phyloP scores from a whole-genome alignment of 257 asterid species.

The Nicotiana undulata region DNA sequence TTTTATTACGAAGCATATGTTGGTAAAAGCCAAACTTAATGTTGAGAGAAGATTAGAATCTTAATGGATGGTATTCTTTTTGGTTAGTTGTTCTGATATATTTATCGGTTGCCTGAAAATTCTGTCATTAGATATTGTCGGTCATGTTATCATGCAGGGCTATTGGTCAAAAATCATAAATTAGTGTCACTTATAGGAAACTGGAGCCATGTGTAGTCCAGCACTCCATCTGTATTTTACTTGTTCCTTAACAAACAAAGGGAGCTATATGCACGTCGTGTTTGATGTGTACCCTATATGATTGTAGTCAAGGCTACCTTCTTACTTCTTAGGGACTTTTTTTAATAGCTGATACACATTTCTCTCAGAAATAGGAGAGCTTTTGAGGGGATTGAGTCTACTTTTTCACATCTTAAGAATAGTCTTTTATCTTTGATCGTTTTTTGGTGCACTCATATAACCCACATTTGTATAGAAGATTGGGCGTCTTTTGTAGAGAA shows the following conservation, averaged over 20 bases:
- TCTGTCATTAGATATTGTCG: background rate
- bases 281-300: conserved; percentile 3
- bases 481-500: too few relatives aligned
- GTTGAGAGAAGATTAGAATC: background rate
- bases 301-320: background rate
- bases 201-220: background rate
- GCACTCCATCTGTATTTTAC: background rate
- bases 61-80: background rate
- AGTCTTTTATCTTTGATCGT: too few relatives aligned
- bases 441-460: too few relatives aligned
- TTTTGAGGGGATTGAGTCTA: too few relatives aligned
- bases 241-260: background rate
- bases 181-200: background rate
- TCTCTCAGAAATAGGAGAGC: too few relatives aligned
- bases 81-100: background rate
- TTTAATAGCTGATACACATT: background rate
- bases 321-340: background rate
- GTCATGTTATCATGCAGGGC: background rate
- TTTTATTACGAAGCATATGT: background rate
- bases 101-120: background rate
- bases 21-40: background rate
- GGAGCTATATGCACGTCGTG: background rate
- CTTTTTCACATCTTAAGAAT: too few relatives aligned
- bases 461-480: too few relatives aligned
- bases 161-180: background rate